phyloP scores from a whole-genome alignment of 2,329 filamentous ascomycete genomes.

The Penicillium thymicola region DNA sequence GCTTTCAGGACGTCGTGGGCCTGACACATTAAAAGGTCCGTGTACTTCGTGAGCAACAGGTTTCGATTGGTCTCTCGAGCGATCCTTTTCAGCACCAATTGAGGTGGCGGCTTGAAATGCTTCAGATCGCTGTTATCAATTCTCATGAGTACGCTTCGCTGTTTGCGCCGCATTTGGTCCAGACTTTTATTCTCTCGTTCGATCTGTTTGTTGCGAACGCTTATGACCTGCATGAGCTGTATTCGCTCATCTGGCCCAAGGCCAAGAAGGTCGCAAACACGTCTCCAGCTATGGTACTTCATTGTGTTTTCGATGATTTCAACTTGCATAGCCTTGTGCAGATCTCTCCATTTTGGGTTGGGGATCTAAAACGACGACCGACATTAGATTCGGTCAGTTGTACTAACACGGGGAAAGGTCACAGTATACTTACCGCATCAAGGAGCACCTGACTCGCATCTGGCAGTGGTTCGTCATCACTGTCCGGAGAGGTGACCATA shows the following conservation, averaged over 20 bases:
- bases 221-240: constrained; percentile 17
- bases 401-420: background rate
- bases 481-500: constrained; percentile 19
- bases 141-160: constrained; percentile 30
- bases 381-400: background rate
- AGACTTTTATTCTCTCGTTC: constrained; percentile 29
- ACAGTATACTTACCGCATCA: constrained; percentile 5
- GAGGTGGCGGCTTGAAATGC: constrained; percentile 22
- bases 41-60: background rate
- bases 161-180: constrained; percentile 34
- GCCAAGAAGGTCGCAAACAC: constrained; percentile 23
- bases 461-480: constrained; percentile 14
- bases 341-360: constrained; percentile 32
- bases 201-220: constrained; percentile 26
- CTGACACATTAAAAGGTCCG: constrained; percentile 31
- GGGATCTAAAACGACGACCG: constrained; percentile 1
- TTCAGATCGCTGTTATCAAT: constrained; percentile 33
- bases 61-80: constrained; percentile 18
- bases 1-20: constrained; percentile 31
- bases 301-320: constrained; percentile 38
- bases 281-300: constrained; percentile 19
- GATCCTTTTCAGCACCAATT: constrained; percentile 29
- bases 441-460: constrained; percentile 7
- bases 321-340: constrained; percentile 31
- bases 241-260: constrained; percentile 24